These are phyloP conservation scores for Mychonastes homosphaera DNA, from an alignment of 139 green algal species.

Conservation along the genomic window DNA sequence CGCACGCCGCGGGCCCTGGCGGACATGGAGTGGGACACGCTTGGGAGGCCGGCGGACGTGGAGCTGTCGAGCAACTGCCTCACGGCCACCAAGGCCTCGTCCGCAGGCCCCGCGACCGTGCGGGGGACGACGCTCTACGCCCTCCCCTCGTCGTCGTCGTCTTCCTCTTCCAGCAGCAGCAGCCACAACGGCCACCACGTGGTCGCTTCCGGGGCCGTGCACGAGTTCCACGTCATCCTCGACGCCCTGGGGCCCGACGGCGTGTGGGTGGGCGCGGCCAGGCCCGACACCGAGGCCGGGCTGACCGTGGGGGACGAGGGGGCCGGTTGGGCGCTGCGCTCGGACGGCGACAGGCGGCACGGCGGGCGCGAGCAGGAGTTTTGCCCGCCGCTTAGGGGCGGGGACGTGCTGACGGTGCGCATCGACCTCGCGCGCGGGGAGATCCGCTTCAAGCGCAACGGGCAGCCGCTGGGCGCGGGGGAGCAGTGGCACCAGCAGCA, in stretches of 20 bases:
- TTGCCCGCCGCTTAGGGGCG: conserved; percentile 25
- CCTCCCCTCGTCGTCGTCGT: conserved; percentile 6
- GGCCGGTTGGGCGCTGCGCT: conserved; percentile 47
- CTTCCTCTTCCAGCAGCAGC: too few species aligned
- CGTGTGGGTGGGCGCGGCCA: conserved; percentile 46
- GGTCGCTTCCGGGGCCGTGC: too few species aligned
- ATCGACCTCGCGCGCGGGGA: conserved; percentile 30
- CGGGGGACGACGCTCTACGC: conserved; percentile 44
- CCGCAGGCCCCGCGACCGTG: conserved; percentile 31
- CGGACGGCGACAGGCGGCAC: conserved; percentile 43
- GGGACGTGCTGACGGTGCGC: conserved; percentile 46
- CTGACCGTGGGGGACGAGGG: conserved; percentile 34
- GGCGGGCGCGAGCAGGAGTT: conserved; percentile 44
- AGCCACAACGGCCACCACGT: too few species aligned
- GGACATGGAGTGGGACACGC: conserved; percentile 48
- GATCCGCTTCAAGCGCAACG: conserved; percentile 40
- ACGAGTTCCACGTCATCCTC: conserved; percentile 55
- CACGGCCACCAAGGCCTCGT: conserved; percentile 40
- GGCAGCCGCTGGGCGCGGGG: conserved; percentile 32
- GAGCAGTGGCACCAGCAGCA: too few species aligned
- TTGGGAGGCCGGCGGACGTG: conserved; percentile 32
- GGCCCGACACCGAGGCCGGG: conserved; percentile 26
- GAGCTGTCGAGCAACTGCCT: conserved; percentile 52
- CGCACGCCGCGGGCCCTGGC: conserved; percentile 34
- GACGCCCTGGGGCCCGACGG: conserved; percentile 45